phyloP scores from a whole-genome alignment of 495 filamentous ascomycete species.

The Sordaria brevicollis region DNA sequence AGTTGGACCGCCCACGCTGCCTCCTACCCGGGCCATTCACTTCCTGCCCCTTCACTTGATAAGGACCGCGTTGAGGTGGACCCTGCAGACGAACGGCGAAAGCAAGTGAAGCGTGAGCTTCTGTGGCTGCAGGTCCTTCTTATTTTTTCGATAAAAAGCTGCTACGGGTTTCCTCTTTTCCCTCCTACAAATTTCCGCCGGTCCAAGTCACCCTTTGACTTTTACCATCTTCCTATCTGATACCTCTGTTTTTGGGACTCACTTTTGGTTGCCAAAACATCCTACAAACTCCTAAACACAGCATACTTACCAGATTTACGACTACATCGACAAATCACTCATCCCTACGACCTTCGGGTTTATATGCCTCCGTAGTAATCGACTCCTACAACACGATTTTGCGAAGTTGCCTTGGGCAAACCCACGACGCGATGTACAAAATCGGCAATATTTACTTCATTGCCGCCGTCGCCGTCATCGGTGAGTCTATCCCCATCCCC shows the following conservation, averaged over 20 bases:
- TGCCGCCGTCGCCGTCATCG: slow-evolving; percentile 60
- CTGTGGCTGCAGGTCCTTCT: neutral
- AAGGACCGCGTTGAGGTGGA: neutral
- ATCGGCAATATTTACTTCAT: slow-evolving; percentile 67
- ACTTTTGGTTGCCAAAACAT: neutral
- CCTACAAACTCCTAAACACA: neutral
- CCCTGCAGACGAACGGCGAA: neutral
- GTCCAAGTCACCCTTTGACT: neutral
- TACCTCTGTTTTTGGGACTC: neutral
- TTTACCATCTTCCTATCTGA: neutral
- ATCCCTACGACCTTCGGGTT: neutral
- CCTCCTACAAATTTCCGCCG: neutral
- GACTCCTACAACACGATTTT: neutral
- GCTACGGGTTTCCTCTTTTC: neutral
- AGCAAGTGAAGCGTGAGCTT: neutral
- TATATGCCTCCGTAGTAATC: neutral
- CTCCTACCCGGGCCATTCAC: neutral
- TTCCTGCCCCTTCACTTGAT: neutral
- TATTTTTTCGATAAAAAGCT: neutral
- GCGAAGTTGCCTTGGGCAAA: neutral
- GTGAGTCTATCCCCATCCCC: slow-evolving; percentile 15
- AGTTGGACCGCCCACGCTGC: neutral
- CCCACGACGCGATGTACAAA: slow-evolving; percentile 27
- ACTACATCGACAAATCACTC: neutral
- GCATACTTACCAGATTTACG: neutral